Evolutionary conservation across 176 grass and related monocot genomes (phyloP).

Genomic region (Cymbopogon citratus): DNA sequence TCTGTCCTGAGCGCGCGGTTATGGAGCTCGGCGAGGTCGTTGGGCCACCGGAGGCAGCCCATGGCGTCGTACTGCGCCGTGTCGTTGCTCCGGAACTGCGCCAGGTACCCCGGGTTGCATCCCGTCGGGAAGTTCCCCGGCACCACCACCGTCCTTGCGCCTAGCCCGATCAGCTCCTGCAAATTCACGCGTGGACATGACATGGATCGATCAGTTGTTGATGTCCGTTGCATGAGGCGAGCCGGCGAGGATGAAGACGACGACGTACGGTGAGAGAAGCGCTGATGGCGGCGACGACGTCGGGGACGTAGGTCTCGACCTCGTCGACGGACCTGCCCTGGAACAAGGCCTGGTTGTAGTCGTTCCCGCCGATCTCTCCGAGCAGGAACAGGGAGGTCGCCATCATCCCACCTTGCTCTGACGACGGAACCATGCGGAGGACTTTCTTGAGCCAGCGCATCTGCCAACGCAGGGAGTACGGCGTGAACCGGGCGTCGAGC

Average conservation of each 20-base stretch:
- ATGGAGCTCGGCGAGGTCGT: slow-evolving; percentile 45
- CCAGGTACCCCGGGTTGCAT: slow-evolving; percentile 41
- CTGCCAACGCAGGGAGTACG: slow-evolving; percentile 43
- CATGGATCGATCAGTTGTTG: not conserved
- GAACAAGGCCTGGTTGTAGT: slow-evolving; percentile 58
- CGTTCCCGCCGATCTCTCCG: slow-evolving; percentile 64
- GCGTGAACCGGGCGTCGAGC: slow-evolving; percentile 33
- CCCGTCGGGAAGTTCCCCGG: slow-evolving; percentile 59
- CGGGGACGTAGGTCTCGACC: slow-evolving; percentile 37
- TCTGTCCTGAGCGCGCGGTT: slow-evolving; percentile 36
- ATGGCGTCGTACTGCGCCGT: slow-evolving; percentile 36
- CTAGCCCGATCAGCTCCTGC: slow-evolving; percentile 46
- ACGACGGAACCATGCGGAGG: not conserved
- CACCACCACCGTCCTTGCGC: slow-evolving; percentile 39
- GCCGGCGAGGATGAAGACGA: too few relatives aligned
- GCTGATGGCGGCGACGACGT: slow-evolving; percentile 41
- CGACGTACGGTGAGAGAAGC: not conserved
- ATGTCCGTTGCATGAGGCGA: not conserved
- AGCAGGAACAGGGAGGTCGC: slow-evolving; percentile 47
- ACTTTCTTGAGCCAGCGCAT: slow-evolving; percentile 40
- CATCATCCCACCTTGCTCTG: not conserved
- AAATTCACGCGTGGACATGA: too few relatives aligned
- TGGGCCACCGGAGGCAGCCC: slow-evolving; percentile 54
- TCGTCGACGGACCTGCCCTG: slow-evolving; percentile 34
- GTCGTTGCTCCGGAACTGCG: slow-evolving; percentile 29